Base-by-base conservation (phyloP, 2,329 filamentous ascomycete genomes). In the Xylaria sp. region DNA sequence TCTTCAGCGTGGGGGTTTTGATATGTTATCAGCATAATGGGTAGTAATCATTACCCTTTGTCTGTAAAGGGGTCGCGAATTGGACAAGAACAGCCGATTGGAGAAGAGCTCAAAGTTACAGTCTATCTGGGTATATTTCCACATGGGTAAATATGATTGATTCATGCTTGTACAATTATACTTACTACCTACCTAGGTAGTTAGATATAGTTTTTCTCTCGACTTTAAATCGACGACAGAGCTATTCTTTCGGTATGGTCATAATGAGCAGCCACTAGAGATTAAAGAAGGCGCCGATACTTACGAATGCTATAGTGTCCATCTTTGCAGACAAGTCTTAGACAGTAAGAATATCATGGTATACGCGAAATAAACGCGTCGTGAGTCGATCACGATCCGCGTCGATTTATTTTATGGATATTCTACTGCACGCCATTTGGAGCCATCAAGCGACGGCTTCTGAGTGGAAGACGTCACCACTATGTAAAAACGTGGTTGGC, bases 331-430 rank as follows among this genome's bases (percentile, higher is more conserved):
- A 30, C 41, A 32, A 15, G 18, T 23, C 25, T 20, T 57, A 15
- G 34, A 43, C 12, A 25, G 41, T 28, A 57, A n/a, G 32, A 43
- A 39, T 57, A 41, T 50, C 9, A 6, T 13, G 23, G 28, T 34
- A 13, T 18, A 65, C 69, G 58, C 69, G 69, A 66, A 66, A 66
- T 63, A 66, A 60, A 69, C 66, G 68, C 69, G 69, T 69, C 30
- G 57, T 53, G 60, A 45, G 28, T 65, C 58, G 8, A 60, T 56
- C 52, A n/a, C 28, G 36, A 28, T 20, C 30, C 65, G 65, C 53
- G 65, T 60, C 45, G 28, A n/a, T 36, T 45, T n/a, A 7, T 43
- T 43, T n/a, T 43, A 43, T 43, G 39, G 39, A 18, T n/a, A 43
- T 43, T 43, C 18, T 41, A 8, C n/a, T n/a, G n/a, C n/a, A n/a